Evolutionary conservation across 129 eudicot species (phyloP).

Genomic region (Arctium lappa): DNA sequence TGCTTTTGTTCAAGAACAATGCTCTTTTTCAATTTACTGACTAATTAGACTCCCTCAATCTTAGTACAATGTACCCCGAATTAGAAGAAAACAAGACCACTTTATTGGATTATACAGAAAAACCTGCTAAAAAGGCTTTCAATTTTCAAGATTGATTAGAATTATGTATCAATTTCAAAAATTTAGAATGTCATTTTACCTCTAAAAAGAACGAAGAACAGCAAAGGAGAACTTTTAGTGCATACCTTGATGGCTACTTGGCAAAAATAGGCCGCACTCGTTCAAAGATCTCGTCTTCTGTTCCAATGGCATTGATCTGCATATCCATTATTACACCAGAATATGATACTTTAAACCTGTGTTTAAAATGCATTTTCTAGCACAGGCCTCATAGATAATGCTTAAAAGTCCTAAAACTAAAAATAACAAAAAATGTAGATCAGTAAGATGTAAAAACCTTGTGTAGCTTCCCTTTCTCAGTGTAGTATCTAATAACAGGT

Average conservation of each 20-base stretch:
- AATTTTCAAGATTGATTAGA: not conserved
- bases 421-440: not conserved
- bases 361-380: not conserved
- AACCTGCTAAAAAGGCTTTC: not conserved
- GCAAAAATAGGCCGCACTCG: conserved; percentile 66
- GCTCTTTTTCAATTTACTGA: not conserved
- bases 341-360: not conserved
- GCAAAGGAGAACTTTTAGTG: not conserved
- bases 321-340: conserved; percentile 10
- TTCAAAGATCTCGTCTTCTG: conserved; percentile 82
- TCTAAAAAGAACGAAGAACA: not conserved
- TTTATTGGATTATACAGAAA: not conserved
- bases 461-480: conserved; percentile 72
- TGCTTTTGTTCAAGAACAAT: not conserved
- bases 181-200: not conserved
- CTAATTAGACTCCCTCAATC: not conserved
- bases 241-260: conserved; percentile 50
- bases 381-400: not conserved
- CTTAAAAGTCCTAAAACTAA: not conserved
- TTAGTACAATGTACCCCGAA: not conserved
- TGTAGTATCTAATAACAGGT: conserved; percentile 80
- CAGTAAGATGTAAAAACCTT: conserved; percentile 43
- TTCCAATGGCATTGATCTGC: conserved; percentile 87
- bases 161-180: not conserved
- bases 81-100: not conserved